Base-by-base conservation (phyloP, 768 basidiomycete genomes). In the Chalciporus pseudorubinellus region DNA sequence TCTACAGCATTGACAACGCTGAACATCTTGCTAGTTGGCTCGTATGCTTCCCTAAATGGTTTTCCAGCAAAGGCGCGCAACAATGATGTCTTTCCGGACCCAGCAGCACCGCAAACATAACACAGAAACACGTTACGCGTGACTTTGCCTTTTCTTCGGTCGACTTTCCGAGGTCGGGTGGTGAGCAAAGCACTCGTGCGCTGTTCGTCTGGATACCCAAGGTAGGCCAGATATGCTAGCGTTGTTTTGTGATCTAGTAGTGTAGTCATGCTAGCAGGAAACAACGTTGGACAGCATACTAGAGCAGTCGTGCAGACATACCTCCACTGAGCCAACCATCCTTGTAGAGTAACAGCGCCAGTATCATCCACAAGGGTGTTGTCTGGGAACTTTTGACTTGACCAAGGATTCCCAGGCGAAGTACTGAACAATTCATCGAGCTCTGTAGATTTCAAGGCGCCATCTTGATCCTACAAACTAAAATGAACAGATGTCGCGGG, bases 291-390 rank as follows among this genome's bases (percentile, higher is more conserved):
- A 20, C 38, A 50, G 34, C 44, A 45, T 29, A 49, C 31, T 41
- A 26, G 16, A 45, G 36, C 50, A 29, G 38, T 40, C 51, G 26
- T 48, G 24, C 36, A n/a, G 29, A 68, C 77, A 58, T 46, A 93
- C 94, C 92, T 95, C 95, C 95, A 99, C 65, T 97, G 95, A 18
- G 95, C 95, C 22, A 98, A 73, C 95, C 95, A 99, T 1, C 93
- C 92, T 72, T 98, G 95, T 39, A 99, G 70, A n/a, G 95, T 98
- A 16, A 98, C 89, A 24, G 90, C 84, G 11, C 92, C 93, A 10
- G 83, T 77, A 61, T 94, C 93, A 59, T 92, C 87, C 14, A 89
- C 84, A 40, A 93, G 78, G 6, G 92, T 92, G 0, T 84, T 93
- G 60, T 95, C 91, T 0, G 94, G 91, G 70, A 95, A 97, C 42